Conservation (phyloP, 2,329 filamentous ascomycete genomes). For the Colletotrichum tropicicola region DNA sequence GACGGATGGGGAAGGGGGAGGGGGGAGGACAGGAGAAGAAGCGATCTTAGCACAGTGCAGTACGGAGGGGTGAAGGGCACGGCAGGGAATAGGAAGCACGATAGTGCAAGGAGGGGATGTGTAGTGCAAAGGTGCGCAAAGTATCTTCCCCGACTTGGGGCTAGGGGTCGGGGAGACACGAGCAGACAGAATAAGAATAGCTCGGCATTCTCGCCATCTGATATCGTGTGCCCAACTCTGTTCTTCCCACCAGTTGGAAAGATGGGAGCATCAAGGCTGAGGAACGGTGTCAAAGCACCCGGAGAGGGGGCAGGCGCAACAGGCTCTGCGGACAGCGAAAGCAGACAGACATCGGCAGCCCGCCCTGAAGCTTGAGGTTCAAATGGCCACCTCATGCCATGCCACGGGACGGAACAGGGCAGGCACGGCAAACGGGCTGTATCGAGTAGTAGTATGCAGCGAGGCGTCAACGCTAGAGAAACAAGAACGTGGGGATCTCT, state of each 20-base stretch:
- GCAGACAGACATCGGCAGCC: not conserved
- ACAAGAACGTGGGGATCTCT: too few species aligned
- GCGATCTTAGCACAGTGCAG: not conserved
- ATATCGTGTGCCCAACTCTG: constrained; percentile 10
- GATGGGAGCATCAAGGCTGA: not conserved
- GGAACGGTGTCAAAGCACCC: constrained; percentile 11
- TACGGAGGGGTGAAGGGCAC: not conserved
- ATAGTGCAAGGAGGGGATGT: too few species aligned
- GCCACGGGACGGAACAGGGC: too few species aligned
- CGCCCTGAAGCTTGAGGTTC: too few species aligned
- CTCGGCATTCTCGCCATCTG: constrained; percentile 14
- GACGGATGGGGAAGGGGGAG: not conserved
- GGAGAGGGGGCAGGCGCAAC: not conserved
- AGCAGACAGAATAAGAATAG: not conserved
- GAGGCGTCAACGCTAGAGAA: not conserved
- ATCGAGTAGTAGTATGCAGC: not conserved
- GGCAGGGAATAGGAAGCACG: not conserved
- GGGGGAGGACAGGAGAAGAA: not conserved
- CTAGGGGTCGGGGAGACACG: too few species aligned
- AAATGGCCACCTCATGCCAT: too few species aligned
- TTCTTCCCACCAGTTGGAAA: not conserved
- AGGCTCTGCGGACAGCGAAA: not conserved
- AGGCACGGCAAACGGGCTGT: not conserved
- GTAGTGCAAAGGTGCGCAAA: too few species aligned
- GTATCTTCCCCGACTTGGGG: not conserved